Percentiles rank a stretch among this genome's conserved stretches.
Conservation (phyloP, 345 rosid species). For the Aurinia saxatilis region DNA sequence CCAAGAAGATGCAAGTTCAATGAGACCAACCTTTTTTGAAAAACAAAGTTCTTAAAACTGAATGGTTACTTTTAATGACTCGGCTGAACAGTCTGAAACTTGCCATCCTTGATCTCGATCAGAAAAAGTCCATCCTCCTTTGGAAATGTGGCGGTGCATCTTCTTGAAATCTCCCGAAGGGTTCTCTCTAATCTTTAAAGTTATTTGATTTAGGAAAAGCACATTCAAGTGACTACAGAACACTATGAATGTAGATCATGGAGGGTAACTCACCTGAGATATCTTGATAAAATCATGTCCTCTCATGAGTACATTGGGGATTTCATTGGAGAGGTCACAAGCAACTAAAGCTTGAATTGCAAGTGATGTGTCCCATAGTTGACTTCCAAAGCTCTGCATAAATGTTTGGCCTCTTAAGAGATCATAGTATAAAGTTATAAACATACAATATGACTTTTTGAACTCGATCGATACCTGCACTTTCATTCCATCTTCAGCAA, state of each 20-base stretch:
- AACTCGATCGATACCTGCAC: too few species aligned
- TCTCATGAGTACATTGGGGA: slow-evolving; percentile 37
- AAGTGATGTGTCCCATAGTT: slow-evolving; percentile 58
- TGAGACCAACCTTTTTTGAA: not conserved
- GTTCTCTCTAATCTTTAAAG: slow-evolving; percentile 35
- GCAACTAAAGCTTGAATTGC: slow-evolving; percentile 67
- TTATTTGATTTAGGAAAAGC: not conserved
- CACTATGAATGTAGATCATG: not conserved
- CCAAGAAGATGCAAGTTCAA: not conserved
- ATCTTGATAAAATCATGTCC: slow-evolving; percentile 65
- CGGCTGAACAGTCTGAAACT: slow-evolving; percentile 67
- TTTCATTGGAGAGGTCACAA: slow-evolving; percentile 36
- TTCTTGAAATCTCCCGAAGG: slow-evolving; percentile 48
- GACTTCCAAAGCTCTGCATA: slow-evolving; percentile 78
- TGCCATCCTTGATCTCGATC: slow-evolving; percentile 73
- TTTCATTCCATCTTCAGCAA: slow-evolving; percentile 70
- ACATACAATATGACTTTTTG: too few species aligned
- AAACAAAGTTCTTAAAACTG: not conserved
- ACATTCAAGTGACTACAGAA: not conserved
- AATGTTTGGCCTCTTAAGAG: too few species aligned
- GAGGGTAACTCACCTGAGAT: slow-evolving; percentile 42
- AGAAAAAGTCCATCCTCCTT: slow-evolving; percentile 71
- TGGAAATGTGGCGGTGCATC: slow-evolving; percentile 57
- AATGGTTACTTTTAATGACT: slow-evolving; percentile 42
- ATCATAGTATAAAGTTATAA: too few species aligned